Evolutionary conservation across 306 rosid species (phyloP).

Genomic region (Acacia acuminata): DNA sequence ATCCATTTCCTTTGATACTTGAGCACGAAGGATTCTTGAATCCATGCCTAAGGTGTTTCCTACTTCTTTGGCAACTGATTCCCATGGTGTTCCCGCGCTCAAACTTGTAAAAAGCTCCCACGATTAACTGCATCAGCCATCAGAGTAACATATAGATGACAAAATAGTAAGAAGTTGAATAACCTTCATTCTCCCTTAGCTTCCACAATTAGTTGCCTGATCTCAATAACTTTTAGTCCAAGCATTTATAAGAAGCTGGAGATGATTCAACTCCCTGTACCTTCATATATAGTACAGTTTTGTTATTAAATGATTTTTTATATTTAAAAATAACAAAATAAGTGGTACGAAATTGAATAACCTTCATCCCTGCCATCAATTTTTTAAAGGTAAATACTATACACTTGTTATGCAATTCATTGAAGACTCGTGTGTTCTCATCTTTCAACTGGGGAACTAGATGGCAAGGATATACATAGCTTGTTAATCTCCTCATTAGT

Average conservation of each 20-base stretch:
- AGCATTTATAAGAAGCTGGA: background rate
- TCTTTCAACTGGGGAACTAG: background rate
- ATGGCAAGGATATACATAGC: background rate
- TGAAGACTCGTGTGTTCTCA: background rate
- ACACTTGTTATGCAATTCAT: background rate
- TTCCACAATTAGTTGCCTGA: background rate
- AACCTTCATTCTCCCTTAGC: no score
- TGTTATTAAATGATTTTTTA: background rate
- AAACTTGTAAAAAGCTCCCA: constrained; percentile 81
- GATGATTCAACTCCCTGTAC: background rate
- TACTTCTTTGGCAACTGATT: constrained; percentile 87
- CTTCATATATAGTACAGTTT: background rate
- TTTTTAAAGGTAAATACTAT: background rate
- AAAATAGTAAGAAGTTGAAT: background rate
- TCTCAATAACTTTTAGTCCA: background rate
- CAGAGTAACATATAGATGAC: constrained; percentile 66
- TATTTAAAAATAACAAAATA: background rate
- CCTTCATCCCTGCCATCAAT: background rate
- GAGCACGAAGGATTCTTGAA: constrained; percentile 64
- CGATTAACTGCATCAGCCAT: constrained; percentile 96
- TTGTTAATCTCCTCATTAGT: background rate
- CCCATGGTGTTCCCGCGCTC: constrained; percentile 87
- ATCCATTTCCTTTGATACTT: constrained; percentile 75
- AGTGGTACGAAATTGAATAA: background rate
- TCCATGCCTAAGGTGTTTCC: constrained; percentile 81